Evolutionary conservation across 140 eudicot species (phyloP).

Genomic region (Anethum foeniculum): DNA sequence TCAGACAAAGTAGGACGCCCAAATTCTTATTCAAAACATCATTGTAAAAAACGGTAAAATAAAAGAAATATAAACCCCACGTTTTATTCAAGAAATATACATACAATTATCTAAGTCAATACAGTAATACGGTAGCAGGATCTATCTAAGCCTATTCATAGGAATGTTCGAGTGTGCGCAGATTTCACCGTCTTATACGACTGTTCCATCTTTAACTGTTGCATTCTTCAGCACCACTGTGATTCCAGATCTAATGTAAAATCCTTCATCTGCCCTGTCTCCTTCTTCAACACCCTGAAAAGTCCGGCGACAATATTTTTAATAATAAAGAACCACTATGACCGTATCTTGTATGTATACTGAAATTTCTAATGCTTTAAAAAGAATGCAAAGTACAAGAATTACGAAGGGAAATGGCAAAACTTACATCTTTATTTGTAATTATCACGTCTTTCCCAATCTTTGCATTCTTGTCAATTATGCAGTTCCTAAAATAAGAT

Average conservation of each 20-base stretch:
- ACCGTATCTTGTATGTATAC: neutral
- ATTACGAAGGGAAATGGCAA: neutral
- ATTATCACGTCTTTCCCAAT: slow-evolving; percentile 80
- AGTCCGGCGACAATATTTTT: neutral
- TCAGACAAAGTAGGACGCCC: neutral
- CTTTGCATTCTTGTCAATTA: slow-evolving; percentile 89
- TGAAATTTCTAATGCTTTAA: neutral
- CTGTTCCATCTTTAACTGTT: slow-evolving; percentile 74
- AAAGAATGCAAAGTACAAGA: neutral
- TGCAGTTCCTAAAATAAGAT: slow-evolving; percentile 56
- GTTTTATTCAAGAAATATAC: neutral
- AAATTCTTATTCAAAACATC: neutral
- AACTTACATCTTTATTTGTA: slow-evolving; percentile 70
- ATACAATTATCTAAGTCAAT: neutral
- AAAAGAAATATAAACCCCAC: neutral
- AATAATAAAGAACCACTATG: neutral
- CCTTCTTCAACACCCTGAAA: slow-evolving; percentile 78
- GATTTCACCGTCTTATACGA: slow-evolving; percentile 26
- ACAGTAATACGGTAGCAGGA: neutral
- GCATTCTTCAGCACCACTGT: slow-evolving; percentile 79
- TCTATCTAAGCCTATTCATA: neutral
- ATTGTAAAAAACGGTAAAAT: neutral
- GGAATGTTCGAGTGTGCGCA: slow-evolving; percentile 22
- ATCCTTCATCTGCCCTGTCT: slow-evolving; percentile 79
- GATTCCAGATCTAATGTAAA: slow-evolving; percentile 86